Conservation (phyloP, 1,284 basidiomycete genomes). For the Leccinum solheimii region DNA sequence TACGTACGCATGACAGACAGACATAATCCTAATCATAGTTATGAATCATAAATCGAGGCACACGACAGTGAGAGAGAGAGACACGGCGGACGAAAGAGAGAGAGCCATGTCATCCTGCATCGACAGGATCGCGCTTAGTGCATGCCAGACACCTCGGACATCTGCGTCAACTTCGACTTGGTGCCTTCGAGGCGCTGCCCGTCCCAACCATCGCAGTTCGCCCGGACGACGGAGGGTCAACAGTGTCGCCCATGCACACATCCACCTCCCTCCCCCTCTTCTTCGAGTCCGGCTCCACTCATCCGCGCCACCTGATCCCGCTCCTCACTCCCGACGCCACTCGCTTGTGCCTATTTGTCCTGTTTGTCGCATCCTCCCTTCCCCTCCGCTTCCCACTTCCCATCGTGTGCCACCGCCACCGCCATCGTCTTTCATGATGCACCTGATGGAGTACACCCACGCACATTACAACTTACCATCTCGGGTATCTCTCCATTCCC, state of each 20-base stretch:
- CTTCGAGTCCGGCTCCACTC: neutral
- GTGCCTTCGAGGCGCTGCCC: neutral
- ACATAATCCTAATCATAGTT: neutral
- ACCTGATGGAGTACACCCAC: neutral
- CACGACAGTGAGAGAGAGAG: neutral
- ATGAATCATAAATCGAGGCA: neutral
- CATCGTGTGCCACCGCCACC: neutral
- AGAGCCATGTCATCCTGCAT: neutral
- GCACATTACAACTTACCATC: neutral
- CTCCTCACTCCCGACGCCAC: conserved; percentile 2
- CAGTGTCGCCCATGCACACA: neutral
- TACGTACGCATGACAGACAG: neutral
- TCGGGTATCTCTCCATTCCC: neutral
- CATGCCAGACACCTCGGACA: neutral
- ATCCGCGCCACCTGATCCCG: neutral
- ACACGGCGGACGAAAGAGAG: neutral
- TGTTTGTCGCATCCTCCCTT: neutral
- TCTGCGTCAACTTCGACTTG: neutral
- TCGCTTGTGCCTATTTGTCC: neutral
- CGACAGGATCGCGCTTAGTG: neutral
- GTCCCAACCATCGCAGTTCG: neutral
- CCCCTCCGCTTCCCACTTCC: neutral
- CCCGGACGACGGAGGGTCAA: neutral
- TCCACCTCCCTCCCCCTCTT: neutral
- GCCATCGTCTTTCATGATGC: too few species aligned